phyloP scores from a whole-genome alignment of 2,329 filamentous ascomycete species.

The Boeremia exigua region DNA sequence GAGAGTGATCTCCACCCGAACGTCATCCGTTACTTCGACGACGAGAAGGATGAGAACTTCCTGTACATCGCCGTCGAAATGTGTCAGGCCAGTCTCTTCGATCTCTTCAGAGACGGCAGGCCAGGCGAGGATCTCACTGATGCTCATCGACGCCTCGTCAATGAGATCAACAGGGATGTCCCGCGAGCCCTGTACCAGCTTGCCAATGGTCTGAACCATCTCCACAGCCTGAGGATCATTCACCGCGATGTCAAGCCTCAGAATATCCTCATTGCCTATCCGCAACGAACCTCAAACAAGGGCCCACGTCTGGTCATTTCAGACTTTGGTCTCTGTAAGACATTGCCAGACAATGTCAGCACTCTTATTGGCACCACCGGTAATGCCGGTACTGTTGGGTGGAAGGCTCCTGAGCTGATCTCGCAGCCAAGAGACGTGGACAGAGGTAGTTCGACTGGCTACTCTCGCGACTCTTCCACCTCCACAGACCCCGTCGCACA shows the following conservation, averaged over 20 bases:
- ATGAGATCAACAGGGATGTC: slow-evolving; percentile 75
- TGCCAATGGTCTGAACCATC: slow-evolving; percentile 83
- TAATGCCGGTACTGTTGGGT: slow-evolving; percentile 92
- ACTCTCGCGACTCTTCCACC: slow-evolving; percentile 50
- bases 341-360: slow-evolving; percentile 90
- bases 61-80: slow-evolving; percentile 95
- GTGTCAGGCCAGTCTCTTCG: slow-evolving; percentile 90
- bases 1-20: slow-evolving; percentile 97
- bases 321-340: slow-evolving; percentile 97
- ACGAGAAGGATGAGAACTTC: slow-evolving; percentile 86
- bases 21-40: slow-evolving; percentile 94
- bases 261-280: slow-evolving; percentile 84
- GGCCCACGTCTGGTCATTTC: slow-evolving; percentile 89
- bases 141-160: slow-evolving; percentile 71
- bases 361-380: slow-evolving; percentile 94
- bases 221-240: slow-evolving; percentile 92
- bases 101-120: slow-evolving; percentile 76
- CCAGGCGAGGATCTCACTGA: slow-evolving; percentile 58
- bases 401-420: slow-evolving; percentile 93
- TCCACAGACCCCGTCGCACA: slow-evolving; percentile 59
- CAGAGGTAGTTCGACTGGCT: slow-evolving; percentile 51
- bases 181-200: slow-evolving; percentile 86
- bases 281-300: slow-evolving; percentile 70
- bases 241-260: slow-evolving; percentile 97
- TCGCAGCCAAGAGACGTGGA: slow-evolving; percentile 59